Conservation (phyloP, 371 early-diverging fungal species). For the Pancytospora philotis region DNA sequence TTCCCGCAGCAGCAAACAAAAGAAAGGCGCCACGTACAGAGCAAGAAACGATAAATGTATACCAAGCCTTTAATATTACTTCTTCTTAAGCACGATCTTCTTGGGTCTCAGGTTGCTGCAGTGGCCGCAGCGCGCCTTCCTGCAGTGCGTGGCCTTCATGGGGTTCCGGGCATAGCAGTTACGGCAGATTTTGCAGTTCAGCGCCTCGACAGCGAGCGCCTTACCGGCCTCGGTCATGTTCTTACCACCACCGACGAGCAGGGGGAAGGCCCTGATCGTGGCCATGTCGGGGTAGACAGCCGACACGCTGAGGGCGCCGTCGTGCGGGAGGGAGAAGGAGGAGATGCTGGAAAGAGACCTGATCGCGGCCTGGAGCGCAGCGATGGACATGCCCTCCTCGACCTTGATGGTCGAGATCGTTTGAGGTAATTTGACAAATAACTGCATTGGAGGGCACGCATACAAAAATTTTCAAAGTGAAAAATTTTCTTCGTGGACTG, state of each 20-base stretch:
- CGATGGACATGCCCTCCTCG: constrained; percentile 6
- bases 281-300: neutral
- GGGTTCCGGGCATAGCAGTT: constrained; percentile 45
- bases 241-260: constrained; percentile 39
- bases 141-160: constrained; percentile 43
- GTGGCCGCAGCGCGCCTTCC: constrained; percentile 43
- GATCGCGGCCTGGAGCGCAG: neutral
- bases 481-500: neutral
- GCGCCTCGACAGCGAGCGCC: constrained; percentile 17
- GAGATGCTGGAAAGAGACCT: neutral
- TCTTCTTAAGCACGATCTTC: constrained; percentile 32
- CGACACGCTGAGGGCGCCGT: neutral
- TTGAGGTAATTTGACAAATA: neutral
- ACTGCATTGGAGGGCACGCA: constrained; percentile 3
- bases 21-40: too few species aligned
- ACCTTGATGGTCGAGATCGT: neutral
- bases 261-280: neutral
- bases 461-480: neutral
- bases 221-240: constrained; percentile 41
- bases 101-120: constrained; percentile 43
- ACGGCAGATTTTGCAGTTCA: constrained; percentile 42
- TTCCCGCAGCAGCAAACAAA: too few species aligned
- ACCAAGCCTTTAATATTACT: constrained; percentile 14
- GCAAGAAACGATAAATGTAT: neutral
- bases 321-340: neutral